phyloP scores from a whole-genome alignment of 768 basidiomycete genomes.

The Rhizopogon rudus region DNA sequence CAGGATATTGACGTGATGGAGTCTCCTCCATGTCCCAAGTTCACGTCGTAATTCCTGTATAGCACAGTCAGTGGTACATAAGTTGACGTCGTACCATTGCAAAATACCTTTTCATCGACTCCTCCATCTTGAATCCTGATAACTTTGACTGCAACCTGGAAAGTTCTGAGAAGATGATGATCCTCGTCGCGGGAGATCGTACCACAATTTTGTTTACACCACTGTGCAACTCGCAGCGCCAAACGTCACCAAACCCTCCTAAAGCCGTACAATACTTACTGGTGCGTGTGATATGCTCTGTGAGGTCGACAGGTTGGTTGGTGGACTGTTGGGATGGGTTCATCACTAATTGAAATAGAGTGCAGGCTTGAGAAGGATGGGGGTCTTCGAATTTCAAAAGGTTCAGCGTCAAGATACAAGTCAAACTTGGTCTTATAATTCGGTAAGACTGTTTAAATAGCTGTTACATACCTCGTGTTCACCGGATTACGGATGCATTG shows the following conservation, averaged over 20 bases:
- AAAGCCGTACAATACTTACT: not conserved
- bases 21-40: conserved; percentile 15
- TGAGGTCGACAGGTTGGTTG: not conserved
- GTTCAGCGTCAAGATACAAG: not conserved
- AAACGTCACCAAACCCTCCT: conserved; percentile 1
- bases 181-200: not conserved
- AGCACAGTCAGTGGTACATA: not conserved
- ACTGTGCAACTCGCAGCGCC: not conserved
- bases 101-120: not conserved
- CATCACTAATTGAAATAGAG: not conserved
- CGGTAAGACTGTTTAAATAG: not conserved
- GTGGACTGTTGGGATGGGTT: not conserved
- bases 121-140: not conserved
- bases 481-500: not conserved
- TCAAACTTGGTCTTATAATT: not conserved
- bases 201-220: not conserved
- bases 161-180: not conserved
- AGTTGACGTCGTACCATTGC: not conserved
- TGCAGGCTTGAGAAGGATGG: not conserved
- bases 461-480: not conserved
- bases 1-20: conserved; percentile 22
- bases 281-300: not conserved
- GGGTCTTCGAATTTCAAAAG: not conserved
- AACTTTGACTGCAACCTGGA: conserved; percentile 3
- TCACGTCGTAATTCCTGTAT: conserved; percentile 23